These are phyloP conservation scores for Microsporum ferrugineum DNA, from an alignment of 2,329 filamentous ascomycete species.

Conservation along the genomic window DNA sequence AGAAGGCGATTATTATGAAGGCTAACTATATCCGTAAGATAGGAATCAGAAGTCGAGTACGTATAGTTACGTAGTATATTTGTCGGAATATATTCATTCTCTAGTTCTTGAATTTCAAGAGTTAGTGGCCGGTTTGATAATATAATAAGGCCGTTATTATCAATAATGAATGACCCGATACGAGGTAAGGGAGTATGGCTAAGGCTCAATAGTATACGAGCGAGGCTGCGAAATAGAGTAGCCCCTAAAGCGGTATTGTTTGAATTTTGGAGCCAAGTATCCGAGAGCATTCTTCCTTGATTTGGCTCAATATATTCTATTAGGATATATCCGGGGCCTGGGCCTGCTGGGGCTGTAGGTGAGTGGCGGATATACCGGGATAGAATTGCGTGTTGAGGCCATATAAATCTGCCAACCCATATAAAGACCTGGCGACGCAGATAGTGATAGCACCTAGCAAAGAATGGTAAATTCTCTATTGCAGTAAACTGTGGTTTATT, in stretches of 20 bases:
- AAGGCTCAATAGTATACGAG: slow-evolving; percentile 15
- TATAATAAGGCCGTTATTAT: slow-evolving; percentile 18
- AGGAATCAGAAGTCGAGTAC: slow-evolving; percentile 19
- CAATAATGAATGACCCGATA: slow-evolving; percentile 27
- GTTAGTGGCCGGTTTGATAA: slow-evolving; percentile 21
- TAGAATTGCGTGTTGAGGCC: not conserved
- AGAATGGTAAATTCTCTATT: not conserved
- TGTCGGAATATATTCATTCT: slow-evolving; percentile 20
- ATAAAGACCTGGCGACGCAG: not conserved
- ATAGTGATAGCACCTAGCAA: not conserved
- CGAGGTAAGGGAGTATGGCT: slow-evolving; percentile 18
- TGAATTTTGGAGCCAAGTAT: slow-evolving; percentile 14
- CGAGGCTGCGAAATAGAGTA: slow-evolving; percentile 17
- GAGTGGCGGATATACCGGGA: not conserved
- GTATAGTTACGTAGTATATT: slow-evolving; percentile 19
- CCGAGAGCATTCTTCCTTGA: slow-evolving; percentile 18
- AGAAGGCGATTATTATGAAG: slow-evolving; percentile 20
- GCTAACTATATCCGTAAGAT: slow-evolving; percentile 20
- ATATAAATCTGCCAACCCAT: not conserved
- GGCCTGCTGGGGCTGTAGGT: not conserved
- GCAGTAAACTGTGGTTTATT: slow-evolving; percentile 16
- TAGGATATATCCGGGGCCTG: slow-evolving; percentile 11
- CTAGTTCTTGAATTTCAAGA: slow-evolving; percentile 17
- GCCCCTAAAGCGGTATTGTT: slow-evolving; percentile 12
- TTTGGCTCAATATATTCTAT: slow-evolving; percentile 16